Base-by-base conservation (phyloP, 176 grass and related monocot genomes). In the Zoysia pacifica region DNA sequence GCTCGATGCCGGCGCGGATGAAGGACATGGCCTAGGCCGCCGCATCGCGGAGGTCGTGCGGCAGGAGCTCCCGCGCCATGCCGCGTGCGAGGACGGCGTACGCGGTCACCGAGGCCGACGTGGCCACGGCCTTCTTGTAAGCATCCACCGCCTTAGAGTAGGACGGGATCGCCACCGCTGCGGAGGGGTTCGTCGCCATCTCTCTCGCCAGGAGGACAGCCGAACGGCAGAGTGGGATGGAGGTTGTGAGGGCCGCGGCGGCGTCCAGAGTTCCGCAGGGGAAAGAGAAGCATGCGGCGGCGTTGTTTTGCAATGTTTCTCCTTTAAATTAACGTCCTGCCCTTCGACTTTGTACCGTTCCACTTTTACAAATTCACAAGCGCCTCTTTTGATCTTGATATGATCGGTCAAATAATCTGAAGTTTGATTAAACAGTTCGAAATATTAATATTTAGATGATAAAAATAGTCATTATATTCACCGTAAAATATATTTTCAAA, bases 31-130 rank as follows among this genome's bases (percentile, higher is more conserved):
- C 19, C 59, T 20, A 62, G 9, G 19, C 8, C 59, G 19, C 59
- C 20, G 59, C 20, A 8, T 62, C 20, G 20, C 59, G 59, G 20
- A 62, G 59, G 59, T 62, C 59, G 59, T 36, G 8, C 3, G 59
- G 59, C 9, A 62, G 59, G 59, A 62, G 59, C 59, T 62, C 59
- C 9, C 59, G 59, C 20, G 59, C 59, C 59, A 62, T 62, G 59
- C 59, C 59, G 20, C 59, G 59, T 9, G 59, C 59, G 7, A 62
- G 59, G 9, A 62, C 59, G 19, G 20, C 59, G 59, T 62, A 62
- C 59, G 59, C 59, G 20, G 59, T 62, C 20, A 62, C 20, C 59
- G 59, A 36, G 59, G 59, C 59, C 59, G 59, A 19, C 19, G 59
- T 62, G 20, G 20, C 19, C 59, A 35, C 59, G 9, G 59, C 59